Evolutionary conservation across 305 asterid genomes (phyloP), one percentile per base, ranked within the genome.

Genomic region (Fraxinus xanthoxyloides): DNA sequence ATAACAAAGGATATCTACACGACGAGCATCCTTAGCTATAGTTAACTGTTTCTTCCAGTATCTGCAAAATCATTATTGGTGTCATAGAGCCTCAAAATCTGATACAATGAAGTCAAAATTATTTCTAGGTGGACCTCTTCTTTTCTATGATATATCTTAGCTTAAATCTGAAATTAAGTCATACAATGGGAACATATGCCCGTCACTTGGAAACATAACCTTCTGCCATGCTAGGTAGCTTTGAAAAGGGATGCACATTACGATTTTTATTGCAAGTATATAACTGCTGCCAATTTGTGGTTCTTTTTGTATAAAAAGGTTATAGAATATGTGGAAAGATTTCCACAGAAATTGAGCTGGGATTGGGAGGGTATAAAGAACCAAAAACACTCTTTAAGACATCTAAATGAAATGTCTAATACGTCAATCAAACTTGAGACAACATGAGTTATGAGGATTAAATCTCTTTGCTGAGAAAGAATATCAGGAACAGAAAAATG

Each of bases 11-110:
- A 83, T 83, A 80, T 95, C 99, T 72, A 95, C 93, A 72, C 97
- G 92, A 21, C 97, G 97, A 54, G 97, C 98, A 83, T 92, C 99
- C 90, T 91, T 95, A n/a, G 98, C 99, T 63, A 91, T 87, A 82
- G 72, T 83, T 80, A 95, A 85, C 89, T 94, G 99, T 88, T 94
- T 94, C 91, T 91, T 92, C 99, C 95, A 95, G 83, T 86, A 92
- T 80, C 99, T 95, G 91, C 30, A n/a, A n/a, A n/a, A n/a, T n/a
- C n/a, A n/a, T n/a, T n/a, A n/a, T n/a, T n/a, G n/a, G n/a, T n/a
- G n/a, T n/a, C n/a, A n/a, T n/a, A n/a, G n/a, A n/a, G n/a, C n/a
- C n/a, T n/a, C 77, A 87, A 76, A 85, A 76, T 75, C n/a, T n/a
- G n/a, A 72, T 7, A 34, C 28, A 65, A 28, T 10, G 74, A 67